Conservation (phyloP, 1,284 basidiomycete species). For the Fomitopsis schrenkii region DNA sequence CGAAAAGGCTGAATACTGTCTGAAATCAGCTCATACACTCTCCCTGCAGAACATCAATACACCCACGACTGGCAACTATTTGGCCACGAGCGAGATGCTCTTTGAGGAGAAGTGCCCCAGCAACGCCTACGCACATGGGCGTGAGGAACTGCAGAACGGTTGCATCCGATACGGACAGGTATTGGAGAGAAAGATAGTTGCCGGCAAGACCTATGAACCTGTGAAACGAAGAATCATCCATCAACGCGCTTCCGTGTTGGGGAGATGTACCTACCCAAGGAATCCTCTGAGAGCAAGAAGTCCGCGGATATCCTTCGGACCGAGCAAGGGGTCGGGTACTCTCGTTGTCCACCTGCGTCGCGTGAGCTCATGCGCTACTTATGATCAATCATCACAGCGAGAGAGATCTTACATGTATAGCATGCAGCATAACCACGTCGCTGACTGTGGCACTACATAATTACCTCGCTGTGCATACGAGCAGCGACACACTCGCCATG, state of each 20-base stretch:
- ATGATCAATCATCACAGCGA: not conserved
- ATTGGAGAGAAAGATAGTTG: slow-evolving; percentile 65
- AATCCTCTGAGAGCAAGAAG: slow-evolving; percentile 59
- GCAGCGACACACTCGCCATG: slow-evolving; percentile 33
- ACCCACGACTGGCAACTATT: slow-evolving; percentile 57
- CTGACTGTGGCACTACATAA: slow-evolving; percentile 21
- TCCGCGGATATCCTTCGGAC: slow-evolving; percentile 62
- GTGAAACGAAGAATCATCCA: not conserved
- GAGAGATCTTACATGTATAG: slow-evolving; percentile 32
- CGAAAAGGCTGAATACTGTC: slow-evolving; percentile 39
- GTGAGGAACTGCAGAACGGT: slow-evolving; percentile 75
- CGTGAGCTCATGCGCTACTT: not conserved
- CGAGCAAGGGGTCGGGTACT: slow-evolving; percentile 62
- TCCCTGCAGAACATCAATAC: not conserved
- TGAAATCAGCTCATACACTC: not conserved
- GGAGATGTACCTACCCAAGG: slow-evolving; percentile 44
- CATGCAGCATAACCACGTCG: slow-evolving; percentile 43
- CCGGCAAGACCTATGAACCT: slow-evolving; percentile 64
- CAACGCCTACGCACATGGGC: slow-evolving; percentile 63
- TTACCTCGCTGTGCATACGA: not conserved
- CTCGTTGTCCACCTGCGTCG: slow-evolving; percentile 39
- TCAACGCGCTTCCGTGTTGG: not conserved
- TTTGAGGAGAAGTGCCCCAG: slow-evolving; percentile 63
- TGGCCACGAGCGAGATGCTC: slow-evolving; percentile 62
- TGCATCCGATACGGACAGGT: slow-evolving; percentile 62